Evolutionary conservation across 2,329 filamentous ascomycete genomes (phyloP), one percentile per base, ranked within the genome.

Genomic region (Botryotinia narcissicola): DNA sequence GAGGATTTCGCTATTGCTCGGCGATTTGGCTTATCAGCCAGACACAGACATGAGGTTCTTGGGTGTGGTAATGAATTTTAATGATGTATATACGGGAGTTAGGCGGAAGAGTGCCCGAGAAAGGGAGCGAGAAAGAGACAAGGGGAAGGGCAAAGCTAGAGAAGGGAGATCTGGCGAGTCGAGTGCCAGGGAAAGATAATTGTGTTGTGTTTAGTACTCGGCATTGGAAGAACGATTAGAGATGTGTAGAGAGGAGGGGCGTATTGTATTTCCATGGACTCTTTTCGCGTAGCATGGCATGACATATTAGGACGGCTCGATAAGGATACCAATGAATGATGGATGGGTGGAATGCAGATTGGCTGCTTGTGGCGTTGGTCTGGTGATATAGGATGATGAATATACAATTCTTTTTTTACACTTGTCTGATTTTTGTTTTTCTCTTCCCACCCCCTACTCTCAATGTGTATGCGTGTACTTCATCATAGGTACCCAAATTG

Each of bases 31-130:
- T 14, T 95, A 97, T 83, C 95, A 98, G 83, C 92, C 94, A 0
- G 96, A 99, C 81, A 91, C 95, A 70, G 96, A 99, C 82, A 93
- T 99, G 90, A 88, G 95, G 72, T 98, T 98, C 85, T 84, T 99
- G 77, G 96, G 94, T 57, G 94, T 98, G 64, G 93, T 96, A 59
- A 98, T 99, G 94, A 99, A 98, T 83, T 99, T 98, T 83, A 99
- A 99, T 83, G 95, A 98, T 81, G 93, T 97, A 40, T 98, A 98
- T 82, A 89, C 93, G 82, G 93, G 93, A 22, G 88, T 91, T 62
- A 87, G 69, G 20, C 25, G 59, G 18, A 51, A 54, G 14, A 71
- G 54, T n/a, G 35, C 35, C 32, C 57, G 69, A 25, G 44, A 62
- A 40, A 51, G 35, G 18, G 57, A 71, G 62, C 62, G 40, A 6